Evolutionary conservation across 352 stramenopile genomes (phyloP).

Genomic region (Globisporangium solare): DNA sequence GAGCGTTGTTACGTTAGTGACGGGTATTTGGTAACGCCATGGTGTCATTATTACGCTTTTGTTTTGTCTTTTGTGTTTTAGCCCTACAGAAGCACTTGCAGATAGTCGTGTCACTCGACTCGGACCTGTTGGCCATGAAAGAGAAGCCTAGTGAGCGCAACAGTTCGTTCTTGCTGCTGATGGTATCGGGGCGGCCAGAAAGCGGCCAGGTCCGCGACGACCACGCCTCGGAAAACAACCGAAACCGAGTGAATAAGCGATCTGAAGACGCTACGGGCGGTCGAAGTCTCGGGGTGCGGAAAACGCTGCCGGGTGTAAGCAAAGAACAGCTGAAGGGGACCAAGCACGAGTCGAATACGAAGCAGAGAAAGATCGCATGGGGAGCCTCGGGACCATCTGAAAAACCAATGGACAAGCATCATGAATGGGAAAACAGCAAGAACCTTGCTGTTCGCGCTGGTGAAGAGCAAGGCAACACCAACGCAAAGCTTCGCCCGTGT

Average conservation of each 20-base stretch:
- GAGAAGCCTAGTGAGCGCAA: slow-evolving; percentile 31
- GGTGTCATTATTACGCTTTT: no score
- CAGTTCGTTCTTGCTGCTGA: slow-evolving; percentile 50
- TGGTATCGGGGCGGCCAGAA: slow-evolving; percentile 38
- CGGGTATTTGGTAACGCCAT: no score
- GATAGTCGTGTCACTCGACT: slow-evolving; percentile 63
- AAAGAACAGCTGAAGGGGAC: neutral
- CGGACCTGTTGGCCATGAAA: slow-evolving; percentile 56
- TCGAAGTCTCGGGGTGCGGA: neutral
- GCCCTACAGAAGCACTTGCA: slow-evolving; percentile 28
- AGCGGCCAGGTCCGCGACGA: slow-evolving; percentile 10
- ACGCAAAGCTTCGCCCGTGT: neutral
- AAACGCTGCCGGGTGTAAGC: neutral
- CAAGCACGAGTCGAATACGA: neutral
- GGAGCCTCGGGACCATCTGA: neutral
- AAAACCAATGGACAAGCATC: neutral
- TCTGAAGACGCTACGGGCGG: neutral
- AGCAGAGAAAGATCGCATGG: slow-evolving; percentile 1
- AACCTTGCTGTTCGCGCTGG: neutral
- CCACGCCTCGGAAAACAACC: slow-evolving; percentile 3
- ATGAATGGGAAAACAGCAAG: neutral
- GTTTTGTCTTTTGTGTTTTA: slow-evolving; percentile 9
- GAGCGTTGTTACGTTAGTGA: no score
- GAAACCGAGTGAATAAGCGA: neutral
- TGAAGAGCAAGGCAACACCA: neutral